These are phyloP conservation scores for Thraustochytrium sp. DNA, from an alignment of 352 stramenopile genomes.

Conservation along the genomic window DNA sequence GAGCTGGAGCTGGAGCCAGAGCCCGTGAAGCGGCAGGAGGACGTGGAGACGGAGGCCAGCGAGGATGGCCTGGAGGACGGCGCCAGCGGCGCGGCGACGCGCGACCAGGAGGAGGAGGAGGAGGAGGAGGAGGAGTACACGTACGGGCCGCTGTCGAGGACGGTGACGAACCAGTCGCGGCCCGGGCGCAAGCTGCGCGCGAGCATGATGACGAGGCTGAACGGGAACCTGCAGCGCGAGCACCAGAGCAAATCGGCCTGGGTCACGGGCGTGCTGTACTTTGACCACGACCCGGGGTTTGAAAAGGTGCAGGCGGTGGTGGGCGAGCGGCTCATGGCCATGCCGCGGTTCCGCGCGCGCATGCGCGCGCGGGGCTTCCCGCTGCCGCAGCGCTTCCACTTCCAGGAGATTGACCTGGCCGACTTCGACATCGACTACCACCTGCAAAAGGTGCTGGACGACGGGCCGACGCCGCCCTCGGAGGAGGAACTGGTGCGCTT, in stretches of 20 bases:
- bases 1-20: background rate
- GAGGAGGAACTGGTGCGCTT: background rate
- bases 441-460: background rate
- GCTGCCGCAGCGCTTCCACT: background rate
- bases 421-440: slow-evolving; percentile 37
- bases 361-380: background rate
- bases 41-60: background rate
- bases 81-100: too few species aligned
- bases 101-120: background rate
- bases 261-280: slow-evolving; percentile 14
- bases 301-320: background rate
- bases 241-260: background rate
- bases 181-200: background rate
- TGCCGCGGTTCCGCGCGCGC: slow-evolving; percentile 6
- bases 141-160: background rate
- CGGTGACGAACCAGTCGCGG: background rate
- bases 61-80: background rate
- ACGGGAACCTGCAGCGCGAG: slow-evolving; percentile 28
- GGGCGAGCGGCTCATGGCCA: background rate
- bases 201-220: background rate
- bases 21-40: background rate
- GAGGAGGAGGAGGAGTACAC: background rate
- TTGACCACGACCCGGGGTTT: slow-evolving; percentile 22
- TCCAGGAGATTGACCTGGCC: background rate
- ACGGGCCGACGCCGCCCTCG: background rate